These are phyloP conservation scores for Petunia secreta DNA, from an alignment of 257 asterid genomes.

Conservation along the genomic window DNA sequence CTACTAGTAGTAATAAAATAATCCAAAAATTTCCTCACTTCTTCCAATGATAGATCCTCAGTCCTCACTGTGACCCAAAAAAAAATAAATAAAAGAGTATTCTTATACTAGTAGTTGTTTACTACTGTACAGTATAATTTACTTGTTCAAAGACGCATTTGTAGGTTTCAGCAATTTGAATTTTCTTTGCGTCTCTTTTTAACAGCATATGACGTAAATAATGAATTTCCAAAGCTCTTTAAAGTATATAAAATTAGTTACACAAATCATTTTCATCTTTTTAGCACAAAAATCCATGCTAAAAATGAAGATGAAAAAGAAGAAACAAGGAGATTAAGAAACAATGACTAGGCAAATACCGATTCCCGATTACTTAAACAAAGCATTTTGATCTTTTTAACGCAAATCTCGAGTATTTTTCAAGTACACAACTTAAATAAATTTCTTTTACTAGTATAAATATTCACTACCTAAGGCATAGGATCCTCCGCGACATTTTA, in stretches of 20 bases:
- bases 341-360: neutral
- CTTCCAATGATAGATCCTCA: neutral
- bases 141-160: neutral
- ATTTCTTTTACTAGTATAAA: neutral
- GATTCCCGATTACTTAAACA: neutral
- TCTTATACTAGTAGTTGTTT: no score
- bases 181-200: no score
- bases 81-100: neutral
- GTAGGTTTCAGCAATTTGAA: no score
- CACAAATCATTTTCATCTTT: neutral
- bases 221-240: no score
- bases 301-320: no score
- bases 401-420: neutral
- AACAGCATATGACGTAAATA: neutral
- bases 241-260: neutral
- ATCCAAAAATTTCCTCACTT: neutral
- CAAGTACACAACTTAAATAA: neutral
- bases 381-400: neutral
- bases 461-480: neutral
- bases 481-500: neutral
- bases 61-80: constrained; percentile 8
- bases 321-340: neutral
- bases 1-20: neutral
- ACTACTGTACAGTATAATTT: neutral
- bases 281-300: neutral